Evolutionary conservation across 1,284 basidiomycete genomes (phyloP).

Genomic region (Phellinidium pouzarii): DNA sequence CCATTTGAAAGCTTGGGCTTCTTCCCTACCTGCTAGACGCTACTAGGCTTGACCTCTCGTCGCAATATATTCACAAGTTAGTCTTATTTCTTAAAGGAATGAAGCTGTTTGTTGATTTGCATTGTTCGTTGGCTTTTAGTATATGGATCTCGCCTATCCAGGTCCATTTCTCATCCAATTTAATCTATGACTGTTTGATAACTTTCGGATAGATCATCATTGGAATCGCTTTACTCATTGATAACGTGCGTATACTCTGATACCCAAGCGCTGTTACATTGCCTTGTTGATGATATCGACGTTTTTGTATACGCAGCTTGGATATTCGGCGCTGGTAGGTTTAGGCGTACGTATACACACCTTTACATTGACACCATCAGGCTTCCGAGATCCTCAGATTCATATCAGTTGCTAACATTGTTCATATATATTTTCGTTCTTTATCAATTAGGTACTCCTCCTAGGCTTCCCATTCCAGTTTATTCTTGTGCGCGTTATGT

Average conservation of each 20-base stretch:
- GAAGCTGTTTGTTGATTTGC: constrained; percentile 16
- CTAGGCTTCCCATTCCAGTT: constrained; percentile 59
- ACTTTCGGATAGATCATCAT: constrained; percentile 40
- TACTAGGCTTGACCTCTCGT: constrained; percentile 43
- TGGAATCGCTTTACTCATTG: constrained; percentile 59
- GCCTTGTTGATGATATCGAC: constrained; percentile 18
- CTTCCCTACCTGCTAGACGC: constrained; percentile 31
- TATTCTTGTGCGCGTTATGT: constrained; percentile 57
- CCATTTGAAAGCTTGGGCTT: too few relatives aligned
- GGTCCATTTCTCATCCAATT: constrained; percentile 23
- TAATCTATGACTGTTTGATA: neutral
- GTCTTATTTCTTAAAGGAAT: constrained; percentile 24
- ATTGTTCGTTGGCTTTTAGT: too few relatives aligned
- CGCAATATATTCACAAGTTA: constrained; percentile 47
- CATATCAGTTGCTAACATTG: too few relatives aligned
- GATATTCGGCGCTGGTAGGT: constrained; percentile 66
- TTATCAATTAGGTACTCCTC: constrained; percentile 49
- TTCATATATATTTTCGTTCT: too few relatives aligned
- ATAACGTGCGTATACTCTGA: constrained; percentile 43
- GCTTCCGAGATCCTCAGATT: constrained; percentile 14
- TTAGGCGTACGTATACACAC: constrained; percentile 49
- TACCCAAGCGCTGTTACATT: neutral
- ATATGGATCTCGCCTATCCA: constrained; percentile 54
- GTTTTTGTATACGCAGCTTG: too few relatives aligned
- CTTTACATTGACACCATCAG: too few relatives aligned